Conservation (phyloP, 352 stramenopile genomes). For the Phytophthora palmivora region DNA sequence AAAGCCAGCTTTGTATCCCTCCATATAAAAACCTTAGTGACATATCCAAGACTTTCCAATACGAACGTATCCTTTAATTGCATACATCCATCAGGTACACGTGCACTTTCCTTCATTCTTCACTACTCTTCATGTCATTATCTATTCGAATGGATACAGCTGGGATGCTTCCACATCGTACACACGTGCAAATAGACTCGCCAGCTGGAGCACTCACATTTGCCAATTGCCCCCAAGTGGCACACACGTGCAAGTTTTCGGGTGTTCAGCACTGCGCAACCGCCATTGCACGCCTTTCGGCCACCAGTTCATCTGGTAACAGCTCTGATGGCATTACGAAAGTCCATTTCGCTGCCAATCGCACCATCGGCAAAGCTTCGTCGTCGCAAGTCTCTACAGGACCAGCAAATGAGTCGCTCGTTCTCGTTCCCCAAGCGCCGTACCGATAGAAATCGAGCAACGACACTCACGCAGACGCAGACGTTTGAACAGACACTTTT, state of each 20-base stretch:
- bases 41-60: conserved; percentile 9
- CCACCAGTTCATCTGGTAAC: conserved; percentile 12
- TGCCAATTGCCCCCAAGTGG: conserved; percentile 25
- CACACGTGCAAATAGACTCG: conserved; percentile 34
- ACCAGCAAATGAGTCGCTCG: conserved; percentile 38
- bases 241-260: conserved; percentile 1
- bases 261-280: conserved; percentile 27
- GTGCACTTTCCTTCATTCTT: background rate
- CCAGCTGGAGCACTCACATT: conserved; percentile 29
- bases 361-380: conserved; percentile 36
- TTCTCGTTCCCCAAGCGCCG: conserved; percentile 61
- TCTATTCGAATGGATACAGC: conserved; percentile 28
- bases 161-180: conserved; percentile 28
- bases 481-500: conserved; percentile 76
- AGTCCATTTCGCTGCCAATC: conserved; percentile 52
- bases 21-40: background rate
- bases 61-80: conserved; percentile 16
- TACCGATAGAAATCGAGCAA: conserved; percentile 53
- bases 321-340: conserved; percentile 33
- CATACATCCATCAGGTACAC: background rate
- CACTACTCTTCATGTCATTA: conserved; percentile 19
- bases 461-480: conserved; percentile 29
- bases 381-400: conserved; percentile 53
- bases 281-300: conserved; percentile 19
- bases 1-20: conserved; percentile 20